phyloP scores from a whole-genome alignment of 2,329 filamentous ascomycete genomes.

The Ophiostoma sp. region DNA sequence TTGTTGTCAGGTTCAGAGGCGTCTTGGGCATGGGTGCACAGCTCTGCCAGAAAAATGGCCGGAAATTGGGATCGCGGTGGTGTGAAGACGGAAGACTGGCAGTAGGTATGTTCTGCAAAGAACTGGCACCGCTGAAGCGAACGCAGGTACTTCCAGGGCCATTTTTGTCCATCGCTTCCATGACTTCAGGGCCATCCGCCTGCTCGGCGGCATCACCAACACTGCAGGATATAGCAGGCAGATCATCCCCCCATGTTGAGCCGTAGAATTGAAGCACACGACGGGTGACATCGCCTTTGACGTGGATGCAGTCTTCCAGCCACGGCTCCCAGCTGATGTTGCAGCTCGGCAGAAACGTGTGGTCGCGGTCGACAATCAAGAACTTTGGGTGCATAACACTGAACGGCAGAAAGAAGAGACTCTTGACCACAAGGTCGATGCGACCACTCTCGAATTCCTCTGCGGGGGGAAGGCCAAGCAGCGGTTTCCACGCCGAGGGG shows the following conservation, averaged over 20 bases:
- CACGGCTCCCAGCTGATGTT: conserved; percentile 86
- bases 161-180: conserved; percentile 18
- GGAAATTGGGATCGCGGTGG: conserved; percentile 61
- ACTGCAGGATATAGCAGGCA: conserved; percentile 15
- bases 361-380: conserved; percentile 62
- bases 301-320: conserved; percentile 70
- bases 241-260: conserved; percentile 56
- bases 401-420: conserved; percentile 71
- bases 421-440: conserved; percentile 67
- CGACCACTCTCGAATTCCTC: conserved; percentile 48
- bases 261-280: conserved; percentile 63
- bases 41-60: conserved; percentile 46
- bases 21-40: conserved; percentile 44
- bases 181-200: neutral
- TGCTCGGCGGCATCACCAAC: neutral
- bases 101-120: conserved; percentile 35
- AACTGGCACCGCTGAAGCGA: conserved; percentile 18
- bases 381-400: conserved; percentile 89
- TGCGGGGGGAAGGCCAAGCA: conserved; percentile 59
- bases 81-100: conserved; percentile 71
- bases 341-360: conserved; percentile 68
- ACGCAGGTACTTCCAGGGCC: conserved; percentile 25
- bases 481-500: conserved; percentile 51
- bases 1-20: conserved; percentile 61
- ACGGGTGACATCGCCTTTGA: conserved; percentile 57